These are phyloP conservation scores for Plantago ovata DNA, from an alignment of 257 asterid species.

Conservation along the genomic window DNA sequence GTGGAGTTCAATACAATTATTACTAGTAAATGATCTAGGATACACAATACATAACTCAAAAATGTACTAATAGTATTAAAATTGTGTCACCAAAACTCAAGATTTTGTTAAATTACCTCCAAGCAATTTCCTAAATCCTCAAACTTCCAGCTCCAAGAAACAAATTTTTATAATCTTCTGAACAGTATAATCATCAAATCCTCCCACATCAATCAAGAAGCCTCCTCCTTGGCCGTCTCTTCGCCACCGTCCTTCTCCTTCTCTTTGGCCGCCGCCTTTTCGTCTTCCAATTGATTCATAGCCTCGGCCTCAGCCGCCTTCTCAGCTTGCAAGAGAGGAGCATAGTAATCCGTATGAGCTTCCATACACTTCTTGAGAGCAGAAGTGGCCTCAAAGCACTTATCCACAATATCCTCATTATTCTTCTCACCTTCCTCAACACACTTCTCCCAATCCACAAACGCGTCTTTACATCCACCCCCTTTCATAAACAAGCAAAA, in stretches of 20 bases:
- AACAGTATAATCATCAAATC: slow-evolving; percentile 6
- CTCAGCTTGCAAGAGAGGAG: slow-evolving; percentile 64
- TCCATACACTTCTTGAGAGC: slow-evolving; percentile 76
- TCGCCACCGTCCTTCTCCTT: slow-evolving; percentile 11
- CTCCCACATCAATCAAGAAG: slow-evolving; percentile 14
- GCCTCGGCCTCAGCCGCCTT: slow-evolving; percentile 58
- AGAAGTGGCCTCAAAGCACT: slow-evolving; percentile 50
- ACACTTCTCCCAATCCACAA: slow-evolving; percentile 69
- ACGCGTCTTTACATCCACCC: slow-evolving; percentile 69
- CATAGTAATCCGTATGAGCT: slow-evolving; percentile 65
- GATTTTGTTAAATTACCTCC: slow-evolving; percentile 23
- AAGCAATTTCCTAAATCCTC: slow-evolving; percentile 20
- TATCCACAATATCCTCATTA: slow-evolving; percentile 55
- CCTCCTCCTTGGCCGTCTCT: slow-evolving; percentile 15
- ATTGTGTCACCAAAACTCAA: slow-evolving; percentile 18
- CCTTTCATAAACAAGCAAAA: slow-evolving; percentile 84
- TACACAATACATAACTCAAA: slow-evolving; percentile 30
- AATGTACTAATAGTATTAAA: slow-evolving; percentile 21
- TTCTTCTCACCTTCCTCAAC: slow-evolving; percentile 66
- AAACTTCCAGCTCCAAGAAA: slow-evolving; percentile 10
- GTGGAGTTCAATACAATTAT: slow-evolving; percentile 3
- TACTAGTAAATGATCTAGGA: background rate
- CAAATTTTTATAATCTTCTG: slow-evolving; percentile 7
- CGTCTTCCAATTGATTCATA: slow-evolving; percentile 41
- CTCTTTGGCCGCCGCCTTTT: slow-evolving; percentile 19